phyloP scores from a whole-genome alignment of 2,329 filamentous ascomycete genomes.

The Pyrenochaeta sp. region DNA sequence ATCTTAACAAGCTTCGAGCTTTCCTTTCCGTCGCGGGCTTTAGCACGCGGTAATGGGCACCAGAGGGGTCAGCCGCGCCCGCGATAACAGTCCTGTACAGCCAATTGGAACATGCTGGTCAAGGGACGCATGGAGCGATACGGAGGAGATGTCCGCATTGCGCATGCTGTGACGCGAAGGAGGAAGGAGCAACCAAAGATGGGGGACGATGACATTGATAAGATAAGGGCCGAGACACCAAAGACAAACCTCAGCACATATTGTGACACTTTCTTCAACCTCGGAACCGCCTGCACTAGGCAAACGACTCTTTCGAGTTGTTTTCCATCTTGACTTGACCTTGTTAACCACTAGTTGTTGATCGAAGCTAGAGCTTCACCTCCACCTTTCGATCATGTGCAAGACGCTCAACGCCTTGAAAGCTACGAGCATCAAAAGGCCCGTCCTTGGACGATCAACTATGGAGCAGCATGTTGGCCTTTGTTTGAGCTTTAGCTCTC shows the following conservation, averaged over 20 bases:
- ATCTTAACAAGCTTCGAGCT: constrained; percentile 12
- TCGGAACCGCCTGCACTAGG: too few relatives aligned
- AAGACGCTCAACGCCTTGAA: too few relatives aligned
- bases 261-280: too few relatives aligned
- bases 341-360: too few relatives aligned
- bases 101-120: constrained; percentile 2
- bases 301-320: too few relatives aligned
- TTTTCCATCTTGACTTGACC: too few relatives aligned
- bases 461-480: too few relatives aligned
- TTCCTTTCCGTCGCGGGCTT: neutral
- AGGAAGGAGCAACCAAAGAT: neutral
- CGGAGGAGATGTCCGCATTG: constrained; percentile 1
- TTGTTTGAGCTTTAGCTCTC: too few relatives aligned
- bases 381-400: too few relatives aligned
- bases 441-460: too few relatives aligned
- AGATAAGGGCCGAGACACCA: constrained; percentile 2
- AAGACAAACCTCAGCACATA: neutral
- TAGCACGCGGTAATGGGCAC: neutral
- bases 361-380: too few relatives aligned
- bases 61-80: neutral
- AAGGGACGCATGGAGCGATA: neutral
- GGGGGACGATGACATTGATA: constrained; percentile 1
- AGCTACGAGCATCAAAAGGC: too few relatives aligned
- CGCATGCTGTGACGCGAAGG: constrained; percentile 6
- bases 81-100: constrained; percentile 5